Evolutionary conservation across 2,329 filamentous ascomycete genomes (phyloP).

Genomic region (Penicillium concentricum): DNA sequence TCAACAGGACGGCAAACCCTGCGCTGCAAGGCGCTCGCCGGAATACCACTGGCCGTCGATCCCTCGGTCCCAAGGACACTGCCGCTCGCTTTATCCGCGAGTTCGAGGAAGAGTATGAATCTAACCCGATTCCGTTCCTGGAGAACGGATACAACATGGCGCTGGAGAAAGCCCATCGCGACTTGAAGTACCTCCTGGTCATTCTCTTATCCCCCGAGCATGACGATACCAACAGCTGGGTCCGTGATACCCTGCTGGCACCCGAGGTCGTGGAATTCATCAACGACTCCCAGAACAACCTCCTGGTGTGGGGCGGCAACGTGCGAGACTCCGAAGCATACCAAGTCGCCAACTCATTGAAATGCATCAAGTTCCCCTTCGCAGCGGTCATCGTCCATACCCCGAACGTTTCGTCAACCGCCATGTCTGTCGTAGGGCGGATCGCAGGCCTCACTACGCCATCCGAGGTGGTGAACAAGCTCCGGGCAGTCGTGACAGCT

Average conservation of each 20-base stretch:
- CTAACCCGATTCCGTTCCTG: conserved; percentile 66
- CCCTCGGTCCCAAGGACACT: conserved; percentile 81
- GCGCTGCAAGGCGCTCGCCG: conserved; percentile 46
- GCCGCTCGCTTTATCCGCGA: conserved; percentile 86
- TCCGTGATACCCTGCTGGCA: conserved; percentile 76
- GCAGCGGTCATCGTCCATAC: conserved; percentile 83
- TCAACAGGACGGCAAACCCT: conserved; percentile 49
- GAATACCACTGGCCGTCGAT: conserved; percentile 68
- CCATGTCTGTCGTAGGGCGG: conserved; percentile 86
- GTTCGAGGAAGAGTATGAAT: conserved; percentile 90
- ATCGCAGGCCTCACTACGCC: conserved; percentile 71
- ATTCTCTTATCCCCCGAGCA: conserved; percentile 89
- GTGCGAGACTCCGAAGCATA: conserved; percentile 92
- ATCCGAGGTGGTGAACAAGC: conserved; percentile 69
- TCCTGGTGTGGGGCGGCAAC: conserved; percentile 90
- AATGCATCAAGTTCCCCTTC: conserved; percentile 91
- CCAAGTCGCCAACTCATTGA: conserved; percentile 82
- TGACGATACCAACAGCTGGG: conserved; percentile 82
- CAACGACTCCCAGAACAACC: conserved; percentile 70
- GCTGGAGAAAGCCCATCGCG: conserved; percentile 82
- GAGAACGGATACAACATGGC: conserved; percentile 91
- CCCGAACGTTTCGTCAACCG: conserved; percentile 75
- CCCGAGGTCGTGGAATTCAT: conserved; percentile 73
- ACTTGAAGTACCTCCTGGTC: conserved; percentile 88
- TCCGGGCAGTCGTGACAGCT: conserved; percentile 70